Percentiles rank a stretch among this genome's conserved stretches.
Conservation (phyloP, 1,284 basidiomycete genomes). For the Ustilago vetiveriae region DNA sequence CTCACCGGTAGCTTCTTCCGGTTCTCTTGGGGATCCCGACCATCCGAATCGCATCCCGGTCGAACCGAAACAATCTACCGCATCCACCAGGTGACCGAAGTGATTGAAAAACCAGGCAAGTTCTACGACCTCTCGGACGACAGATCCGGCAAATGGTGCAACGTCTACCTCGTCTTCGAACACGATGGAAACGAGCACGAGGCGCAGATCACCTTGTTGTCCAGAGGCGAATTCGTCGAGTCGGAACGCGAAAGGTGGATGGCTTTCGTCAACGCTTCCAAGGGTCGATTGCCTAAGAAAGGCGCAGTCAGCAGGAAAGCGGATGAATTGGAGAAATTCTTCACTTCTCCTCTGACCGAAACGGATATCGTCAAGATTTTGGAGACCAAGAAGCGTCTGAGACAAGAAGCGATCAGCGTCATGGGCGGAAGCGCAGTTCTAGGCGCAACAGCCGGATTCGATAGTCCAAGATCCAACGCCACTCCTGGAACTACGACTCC, state of each 20-base stretch:
- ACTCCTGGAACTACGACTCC: background rate
- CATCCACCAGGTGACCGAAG: constrained; percentile 78
- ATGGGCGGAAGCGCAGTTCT: constrained; percentile 22
- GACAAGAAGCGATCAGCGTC: constrained; percentile 28
- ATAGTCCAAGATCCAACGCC: background rate
- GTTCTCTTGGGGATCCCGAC: constrained; percentile 57
- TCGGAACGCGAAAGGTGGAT: constrained; percentile 55
- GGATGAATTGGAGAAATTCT: constrained; percentile 49
- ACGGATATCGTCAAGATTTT: constrained; percentile 53
- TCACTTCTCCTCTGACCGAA: constrained; percentile 53
- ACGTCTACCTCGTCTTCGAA: constrained; percentile 50
- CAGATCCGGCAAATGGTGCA: constrained; percentile 48
- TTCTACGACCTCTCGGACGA: constrained; percentile 78
- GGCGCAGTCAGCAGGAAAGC: constrained; percentile 35
- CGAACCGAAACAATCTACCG: constrained; percentile 77
- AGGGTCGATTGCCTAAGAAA: constrained; percentile 33
- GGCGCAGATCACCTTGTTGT: constrained; percentile 39
- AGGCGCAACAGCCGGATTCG: constrained; percentile 2
- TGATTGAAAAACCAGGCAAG: constrained; percentile 72
- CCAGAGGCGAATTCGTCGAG: constrained; percentile 41
- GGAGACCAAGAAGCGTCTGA: constrained; percentile 41
- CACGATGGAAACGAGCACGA: constrained; percentile 47
- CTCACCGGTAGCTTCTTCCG: constrained; percentile 73
- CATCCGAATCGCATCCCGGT: constrained; percentile 70
- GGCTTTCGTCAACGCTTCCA: constrained; percentile 7